These are phyloP conservation scores for Brettanomyces naardenensis DNA, from an alignment of 805 yeast genomes.

Conservation along the genomic window DNA sequence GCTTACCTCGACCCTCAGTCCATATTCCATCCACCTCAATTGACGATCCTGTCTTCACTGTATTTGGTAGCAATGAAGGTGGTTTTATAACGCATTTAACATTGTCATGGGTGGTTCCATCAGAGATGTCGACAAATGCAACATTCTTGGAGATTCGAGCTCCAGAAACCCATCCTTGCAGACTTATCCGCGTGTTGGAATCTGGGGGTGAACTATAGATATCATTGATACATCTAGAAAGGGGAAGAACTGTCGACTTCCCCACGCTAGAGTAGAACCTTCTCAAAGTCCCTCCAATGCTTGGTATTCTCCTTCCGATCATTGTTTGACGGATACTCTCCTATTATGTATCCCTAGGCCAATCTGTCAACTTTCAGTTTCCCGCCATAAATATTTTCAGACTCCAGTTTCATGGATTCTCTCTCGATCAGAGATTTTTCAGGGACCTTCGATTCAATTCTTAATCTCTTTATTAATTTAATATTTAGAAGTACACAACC, in stretches of 20 bases:
- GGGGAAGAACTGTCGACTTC: conserved; percentile 3
- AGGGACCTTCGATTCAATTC: too few relatives aligned
- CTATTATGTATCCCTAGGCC: too few relatives aligned
- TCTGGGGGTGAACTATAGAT: conserved; percentile 28
- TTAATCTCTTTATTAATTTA: too few relatives aligned
- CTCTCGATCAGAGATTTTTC: too few relatives aligned
- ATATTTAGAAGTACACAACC: too few relatives aligned
- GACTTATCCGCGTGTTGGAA: conserved; percentile 29
- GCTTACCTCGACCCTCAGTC: conserved; percentile 40
- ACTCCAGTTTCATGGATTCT: too few relatives aligned
- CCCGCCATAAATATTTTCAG: too few relatives aligned
- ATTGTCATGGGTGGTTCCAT: conserved; percentile 57
- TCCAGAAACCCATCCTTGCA: conserved; percentile 71
- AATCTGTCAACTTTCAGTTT: too few relatives aligned
- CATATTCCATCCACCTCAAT: conserved; percentile 26
- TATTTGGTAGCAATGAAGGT: conserved; percentile 23
- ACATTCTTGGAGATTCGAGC: conserved; percentile 67
- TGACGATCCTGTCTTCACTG: conserved; percentile 31
- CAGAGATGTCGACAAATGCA: conserved; percentile 72
- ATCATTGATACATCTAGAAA: conserved; percentile 22
- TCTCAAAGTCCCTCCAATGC: too few relatives aligned
- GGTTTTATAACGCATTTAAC: conserved; percentile 50
- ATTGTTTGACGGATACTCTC: too few relatives aligned
- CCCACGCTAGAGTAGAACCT: neutral
- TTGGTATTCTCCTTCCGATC: too few relatives aligned